Base-by-base conservation (phyloP, 2,329 filamentous ascomycete species). In the Coniella lustricola region DNA sequence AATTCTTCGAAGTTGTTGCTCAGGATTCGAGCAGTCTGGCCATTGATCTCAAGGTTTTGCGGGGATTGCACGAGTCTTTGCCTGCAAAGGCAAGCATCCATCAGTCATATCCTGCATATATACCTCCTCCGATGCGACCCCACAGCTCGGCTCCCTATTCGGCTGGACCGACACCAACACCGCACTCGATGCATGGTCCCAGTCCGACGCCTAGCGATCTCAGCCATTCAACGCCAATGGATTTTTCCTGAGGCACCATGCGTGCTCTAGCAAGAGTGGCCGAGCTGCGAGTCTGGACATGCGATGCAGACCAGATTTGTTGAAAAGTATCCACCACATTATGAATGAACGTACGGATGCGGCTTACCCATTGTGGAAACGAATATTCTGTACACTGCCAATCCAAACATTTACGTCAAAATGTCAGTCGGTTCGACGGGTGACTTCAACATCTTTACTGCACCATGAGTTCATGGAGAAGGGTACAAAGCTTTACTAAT, bases 41-140 rank as follows among this genome's bases (percentile, higher is more conserved):
- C 41, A 79, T 79, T 40, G 90, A 96, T 63, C 79, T 85, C 61
- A 76, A 78, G 44, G 93, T 96, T 50, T 73, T 96, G 13, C 69
- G 77, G 52, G 74, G 72, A 7, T 60, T 81, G 3, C 67, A 76
- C 42, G 61, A 67, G n/a, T 67, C 72, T 29, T 63, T 79, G 13
- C 61, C 56, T 51, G 39, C 49, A 2, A 55, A 52, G 34, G 22
- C 46, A 25, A 2, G 50, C 22, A 34, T 52, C 43, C 33, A 31
- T 20, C 17, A 12, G 9, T 13, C 37, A 33, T 10, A 14, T 17
- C 12, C 39, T 16, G 14, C 47, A 34, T 46, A 22, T 17, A 25
- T 34, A 31, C 37, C 16, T 32, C 44, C 32, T 3, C 14, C 46
- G 29, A 48, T 3, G 39, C 50, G 12, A 14, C 32, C 33, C 13